Evolutionary conservation across 176 grass and related monocot genomes (phyloP), one percentile per base, ranked within the genome.

Genomic region (Olyra latifolia): DNA sequence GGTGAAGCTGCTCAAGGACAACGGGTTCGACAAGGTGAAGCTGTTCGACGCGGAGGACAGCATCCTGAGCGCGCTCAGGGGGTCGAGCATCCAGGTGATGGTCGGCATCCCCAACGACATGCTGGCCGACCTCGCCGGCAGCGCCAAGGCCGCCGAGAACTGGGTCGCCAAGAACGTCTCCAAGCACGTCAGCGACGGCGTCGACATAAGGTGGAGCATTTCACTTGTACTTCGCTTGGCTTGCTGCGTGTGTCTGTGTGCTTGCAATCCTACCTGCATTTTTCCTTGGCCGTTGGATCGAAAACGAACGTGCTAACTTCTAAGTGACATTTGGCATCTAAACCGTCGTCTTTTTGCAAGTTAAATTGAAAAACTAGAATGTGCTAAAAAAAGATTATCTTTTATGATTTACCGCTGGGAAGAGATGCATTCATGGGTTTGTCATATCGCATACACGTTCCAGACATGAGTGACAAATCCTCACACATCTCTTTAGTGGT

Each of bases 51-150:
- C 91, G 1, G 91, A 93, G 76, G 90, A 89, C 27, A 7, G n/a
- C 76, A 74, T 87, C 76, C 87, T 97, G 24, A 3, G 55, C 55
- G 83, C 88, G 75, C 87, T 97, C 60, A 78, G 11, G 66, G 83
- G 85, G 13, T 86, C 79, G 0, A 80, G 91, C 11, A 62, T 97
- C 48, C 90, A 97, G 83, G 94, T 97, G 77, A 97, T 97, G 91
- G 88, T 97, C 22, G 94, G 94, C 32, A 97, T 97, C 76, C 93
- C 94, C 14, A 97, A 97, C 56, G 94, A 91, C 64, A 76, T 91
- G 83, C 91, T 97, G 46, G 46, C 77, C 29, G 80, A 46, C 66
- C 84, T 97, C 69, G 83, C 88, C 20, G 71, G 15, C 43, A 49
- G 80, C 72, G 72, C 45, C 30, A 93, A 80, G 52, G 60, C 65